Percentiles rank a stretch among this genome's conserved stretches.
Conservation (phyloP, 768 basidiomycete genomes). For the Candolleomyces efflorescens region DNA sequence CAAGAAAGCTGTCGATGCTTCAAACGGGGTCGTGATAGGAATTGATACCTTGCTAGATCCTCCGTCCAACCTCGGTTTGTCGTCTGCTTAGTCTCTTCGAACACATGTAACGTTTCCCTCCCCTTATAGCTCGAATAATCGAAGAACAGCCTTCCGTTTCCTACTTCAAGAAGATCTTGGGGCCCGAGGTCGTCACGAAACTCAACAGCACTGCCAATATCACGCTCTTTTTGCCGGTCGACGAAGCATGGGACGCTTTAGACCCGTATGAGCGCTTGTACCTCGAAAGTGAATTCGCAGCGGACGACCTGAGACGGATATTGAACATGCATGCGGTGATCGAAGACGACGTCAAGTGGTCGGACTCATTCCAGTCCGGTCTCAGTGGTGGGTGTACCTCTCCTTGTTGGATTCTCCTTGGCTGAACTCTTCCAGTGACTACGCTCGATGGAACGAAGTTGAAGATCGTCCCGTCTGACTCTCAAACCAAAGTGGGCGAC, state of each 20-base stretch:
- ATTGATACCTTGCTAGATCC: constrained; percentile 70
- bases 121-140: constrained; percentile 52
- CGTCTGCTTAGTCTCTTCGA: not conserved
- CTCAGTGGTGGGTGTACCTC: constrained; percentile 46
- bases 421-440: constrained; percentile 46
- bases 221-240: constrained; percentile 85
- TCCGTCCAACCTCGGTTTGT: constrained; percentile 71
- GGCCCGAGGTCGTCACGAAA: constrained; percentile 47
- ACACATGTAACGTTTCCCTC: not conserved
- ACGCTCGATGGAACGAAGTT: constrained; percentile 66
- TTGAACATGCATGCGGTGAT: constrained; percentile 74
- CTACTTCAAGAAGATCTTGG: constrained; percentile 73
- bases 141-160: constrained; percentile 56
- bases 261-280: constrained; percentile 79
- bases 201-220: constrained; percentile 68
- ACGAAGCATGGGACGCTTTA: constrained; percentile 79
- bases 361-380: constrained; percentile 51
- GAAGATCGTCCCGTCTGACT: constrained; percentile 49
- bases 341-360: constrained; percentile 58
- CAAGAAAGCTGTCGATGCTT: constrained; percentile 51
- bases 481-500: constrained; percentile 52
- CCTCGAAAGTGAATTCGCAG: constrained; percentile 83
- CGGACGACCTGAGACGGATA: constrained; percentile 74
- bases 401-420: not conserved
- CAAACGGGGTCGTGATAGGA: constrained; percentile 77